Base-by-base conservation (phyloP, 1,284 basidiomycete genomes). In the Afroboletus lepidellus region DNA sequence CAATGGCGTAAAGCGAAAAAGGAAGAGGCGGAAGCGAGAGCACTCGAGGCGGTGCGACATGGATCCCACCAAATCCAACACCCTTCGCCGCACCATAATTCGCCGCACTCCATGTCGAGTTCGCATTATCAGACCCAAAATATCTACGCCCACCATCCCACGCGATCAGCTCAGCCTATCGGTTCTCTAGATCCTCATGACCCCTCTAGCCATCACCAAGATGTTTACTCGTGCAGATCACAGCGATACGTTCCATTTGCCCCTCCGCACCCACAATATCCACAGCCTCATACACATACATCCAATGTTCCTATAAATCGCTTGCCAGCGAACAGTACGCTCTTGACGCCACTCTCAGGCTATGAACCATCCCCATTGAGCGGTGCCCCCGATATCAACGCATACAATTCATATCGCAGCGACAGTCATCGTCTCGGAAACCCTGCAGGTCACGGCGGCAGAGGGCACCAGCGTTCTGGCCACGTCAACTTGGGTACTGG, bases 1-100 rank as follows among this genome's bases (percentile, higher is more conserved):
- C 89, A 91, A 61, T 97, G 94, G 94, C 84, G 94, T 49, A 92
- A 92, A 73, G 83, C 86, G 63, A 98, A 95, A 77, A 92, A 94
- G 72, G 90, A 92, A 60, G 77, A 69, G 38, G 69, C 74, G 16
- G 78, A 78, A 41, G 44, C 57, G 11, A 66, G 53, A 33, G 48
- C 54, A 38, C 46, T 63, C 24, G 55, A 60, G 41, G 42, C 20
- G 3, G 54, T 42, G 38, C 61, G 46, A 36, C 55, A 51, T 27
- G 54, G 48, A 20, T 54, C 65, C 23, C 54, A 60, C 18, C 64
- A 51, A 43, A 53, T 60, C 16, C 60, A 52, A 24, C 49, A 39
- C 29, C 46, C 48, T 33, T 45, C 62, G 16, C 62, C 64, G 6
- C 58, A 61, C 42, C 61, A 58, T 33, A 20, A 58, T 33, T 57